Evolutionary conservation across 208 protist genomes (phyloP), one percentile per base, ranked within the genome.

Genomic region (Phytomonas sp.): DNA sequence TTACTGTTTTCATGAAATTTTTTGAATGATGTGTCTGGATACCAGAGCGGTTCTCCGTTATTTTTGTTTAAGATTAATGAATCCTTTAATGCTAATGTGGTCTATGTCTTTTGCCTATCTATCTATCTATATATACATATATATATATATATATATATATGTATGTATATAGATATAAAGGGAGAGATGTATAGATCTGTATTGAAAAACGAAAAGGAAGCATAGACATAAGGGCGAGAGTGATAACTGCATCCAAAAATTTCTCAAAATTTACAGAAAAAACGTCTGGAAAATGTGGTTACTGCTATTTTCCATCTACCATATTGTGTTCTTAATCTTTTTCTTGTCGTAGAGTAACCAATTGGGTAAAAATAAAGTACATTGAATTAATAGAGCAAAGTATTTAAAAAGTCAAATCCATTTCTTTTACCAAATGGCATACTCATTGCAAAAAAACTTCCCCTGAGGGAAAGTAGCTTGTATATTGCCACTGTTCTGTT

Each of bases 121-220:
- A 59, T 59, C 17, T 59, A 59, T 59, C 23, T 23, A 23, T 59
- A 23, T 59, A 59, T 59, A 23, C 23, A 23, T 59, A 15, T 63
- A 26, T 69, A 53, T 64, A 20, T 71, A 71, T 66, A 30, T 66
- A 53, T 64, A 26, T 70, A 66, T 17, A 13, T 66, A 28, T 28
- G 32, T 20, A 66, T 51, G 32, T 28, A 60, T 23, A 60, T 60
- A 60, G 26, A 60, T 60, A n/a, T 23, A n/a, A 60, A 60, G 26
- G 26, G 51, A 60, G 23, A n/a, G 26, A 60, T 60, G 23, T 28
- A 60, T n/a, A 60, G 26, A 60, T 60, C 23, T 60, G 51, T 28
- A 23, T 28, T 28, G 23, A n/a, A 60, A 65, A 61, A 71, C 4
- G 68, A 74, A 70, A 20, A 59, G 43, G 53, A 32, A 66, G 30